Percentiles rank a stretch among this genome's conserved stretches.
phyloP scores from a whole-genome alignment of 805 yeast genomes.

The Kurtzmaniella cleridarum region DNA sequence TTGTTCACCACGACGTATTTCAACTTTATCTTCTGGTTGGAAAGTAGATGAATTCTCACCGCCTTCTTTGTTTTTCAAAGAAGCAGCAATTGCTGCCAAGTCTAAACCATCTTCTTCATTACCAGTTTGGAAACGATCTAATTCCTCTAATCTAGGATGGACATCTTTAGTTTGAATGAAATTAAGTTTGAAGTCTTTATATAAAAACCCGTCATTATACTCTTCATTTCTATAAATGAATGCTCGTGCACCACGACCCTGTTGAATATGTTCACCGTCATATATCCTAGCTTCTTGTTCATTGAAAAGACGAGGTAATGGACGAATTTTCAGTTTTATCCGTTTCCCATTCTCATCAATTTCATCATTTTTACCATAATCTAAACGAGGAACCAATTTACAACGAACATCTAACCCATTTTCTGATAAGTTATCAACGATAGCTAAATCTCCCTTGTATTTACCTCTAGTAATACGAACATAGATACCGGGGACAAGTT shows the following conservation, averaged over 20 bases:
- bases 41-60: slow-evolving; percentile 40
- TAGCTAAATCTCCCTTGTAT: slow-evolving; percentile 88
- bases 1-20: slow-evolving; percentile 89
- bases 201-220: slow-evolving; percentile 81
- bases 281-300: slow-evolving; percentile 84
- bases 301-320: slow-evolving; percentile 80
- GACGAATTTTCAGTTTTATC: slow-evolving; percentile 59
- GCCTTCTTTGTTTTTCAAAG: slow-evolving; percentile 53
- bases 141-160: slow-evolving; percentile 82
- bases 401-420: slow-evolving; percentile 94
- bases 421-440: slow-evolving; percentile 88
- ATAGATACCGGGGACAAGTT: slow-evolving; percentile 85
- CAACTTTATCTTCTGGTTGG: slow-evolving; percentile 93
- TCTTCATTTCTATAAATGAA: slow-evolving; percentile 83
- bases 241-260: slow-evolving; percentile 54
- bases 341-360: slow-evolving; percentile 43
- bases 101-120: slow-evolving; percentile 82
- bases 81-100: slow-evolving; percentile 77
- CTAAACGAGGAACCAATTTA: slow-evolving; percentile 87
- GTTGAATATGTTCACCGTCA: slow-evolving; percentile 69
- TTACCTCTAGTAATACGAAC: slow-evolving; percentile 88
- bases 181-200: slow-evolving; percentile 80
- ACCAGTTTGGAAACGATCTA: slow-evolving; percentile 72
- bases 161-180: slow-evolving; percentile 76
- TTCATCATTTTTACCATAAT: slow-evolving; percentile 68